Conservation (phyloP, 306 rosid species). For the Styphnolobium japonicum region DNA sequence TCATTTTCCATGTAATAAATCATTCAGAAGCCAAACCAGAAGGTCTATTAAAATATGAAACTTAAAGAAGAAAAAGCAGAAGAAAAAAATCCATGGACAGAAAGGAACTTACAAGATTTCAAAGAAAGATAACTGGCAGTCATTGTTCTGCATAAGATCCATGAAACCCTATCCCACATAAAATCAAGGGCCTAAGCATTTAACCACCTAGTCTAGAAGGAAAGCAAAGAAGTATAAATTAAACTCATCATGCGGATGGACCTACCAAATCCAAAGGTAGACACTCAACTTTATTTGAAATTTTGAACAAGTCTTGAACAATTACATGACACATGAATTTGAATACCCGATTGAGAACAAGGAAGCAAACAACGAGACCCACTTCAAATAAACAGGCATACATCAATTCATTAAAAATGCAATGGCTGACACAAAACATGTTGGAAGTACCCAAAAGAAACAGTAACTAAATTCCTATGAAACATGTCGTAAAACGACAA, state of each 20-base stretch:
- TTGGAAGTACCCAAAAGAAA: neutral
- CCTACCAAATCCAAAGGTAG: neutral
- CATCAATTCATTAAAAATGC: neutral
- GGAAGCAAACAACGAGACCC: neutral
- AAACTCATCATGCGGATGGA: neutral
- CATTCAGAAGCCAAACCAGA: neutral
- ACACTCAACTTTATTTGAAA: neutral
- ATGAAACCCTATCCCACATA: neutral
- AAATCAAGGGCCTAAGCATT: neutral
- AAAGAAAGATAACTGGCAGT: neutral
- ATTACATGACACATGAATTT: neutral
- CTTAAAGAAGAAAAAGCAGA: neutral
- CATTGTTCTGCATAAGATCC: constrained; percentile 6
- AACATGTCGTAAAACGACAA: neutral
- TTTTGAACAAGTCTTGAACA: neutral
- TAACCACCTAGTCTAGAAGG: neutral
- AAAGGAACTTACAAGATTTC: neutral
- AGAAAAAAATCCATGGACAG: neutral
- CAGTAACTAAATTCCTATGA: neutral
- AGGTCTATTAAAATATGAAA: neutral
- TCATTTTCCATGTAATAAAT: neutral
- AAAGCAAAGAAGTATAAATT: neutral
- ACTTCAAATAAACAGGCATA: neutral
- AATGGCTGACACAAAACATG: neutral
- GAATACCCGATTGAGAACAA: neutral